These are phyloP conservation scores for Penicillium sp. DNA, from an alignment of 2,329 filamentous ascomycete genomes.

Conservation along the genomic window DNA sequence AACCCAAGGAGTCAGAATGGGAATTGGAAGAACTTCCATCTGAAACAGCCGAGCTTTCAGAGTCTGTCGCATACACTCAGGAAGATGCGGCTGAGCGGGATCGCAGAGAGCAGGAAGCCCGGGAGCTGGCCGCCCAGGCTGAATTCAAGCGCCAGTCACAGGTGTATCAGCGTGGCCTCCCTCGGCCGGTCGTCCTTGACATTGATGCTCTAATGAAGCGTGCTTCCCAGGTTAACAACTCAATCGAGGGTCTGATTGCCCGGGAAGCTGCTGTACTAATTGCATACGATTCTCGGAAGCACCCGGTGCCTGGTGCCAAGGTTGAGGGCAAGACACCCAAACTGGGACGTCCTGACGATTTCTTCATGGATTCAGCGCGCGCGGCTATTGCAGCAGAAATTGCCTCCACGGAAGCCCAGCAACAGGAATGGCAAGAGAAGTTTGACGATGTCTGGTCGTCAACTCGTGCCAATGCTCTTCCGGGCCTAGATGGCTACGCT, in stretches of 20 bases:
- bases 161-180: constrained; percentile 82
- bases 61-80: constrained; percentile 54
- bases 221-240: constrained; percentile 61
- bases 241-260: constrained; percentile 68
- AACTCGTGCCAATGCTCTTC: constrained; percentile 55
- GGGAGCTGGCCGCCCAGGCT: constrained; percentile 63
- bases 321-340: constrained; percentile 61
- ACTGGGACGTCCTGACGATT: constrained; percentile 67
- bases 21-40: constrained; percentile 84
- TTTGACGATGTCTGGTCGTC: constrained; percentile 56
- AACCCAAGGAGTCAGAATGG: constrained; percentile 91
- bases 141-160: constrained; percentile 84
- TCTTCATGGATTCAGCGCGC: constrained; percentile 70
- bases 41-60: constrained; percentile 64
- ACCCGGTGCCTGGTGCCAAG: constrained; percentile 66
- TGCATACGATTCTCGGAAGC: constrained; percentile 75
- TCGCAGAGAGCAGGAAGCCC: constrained; percentile 61
- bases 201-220: constrained; percentile 65
- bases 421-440: constrained; percentile 46
- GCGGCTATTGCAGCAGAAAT: constrained; percentile 73
- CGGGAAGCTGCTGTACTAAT: constrained; percentile 77
- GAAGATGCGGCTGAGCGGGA: constrained; percentile 75
- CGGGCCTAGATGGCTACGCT: constrained; percentile 77
- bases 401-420: constrained; percentile 50
- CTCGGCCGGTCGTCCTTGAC: constrained; percentile 73